These are phyloP conservation scores for Firmiana major DNA, from an alignment of 345 rosid species.

Conservation along the genomic window DNA sequence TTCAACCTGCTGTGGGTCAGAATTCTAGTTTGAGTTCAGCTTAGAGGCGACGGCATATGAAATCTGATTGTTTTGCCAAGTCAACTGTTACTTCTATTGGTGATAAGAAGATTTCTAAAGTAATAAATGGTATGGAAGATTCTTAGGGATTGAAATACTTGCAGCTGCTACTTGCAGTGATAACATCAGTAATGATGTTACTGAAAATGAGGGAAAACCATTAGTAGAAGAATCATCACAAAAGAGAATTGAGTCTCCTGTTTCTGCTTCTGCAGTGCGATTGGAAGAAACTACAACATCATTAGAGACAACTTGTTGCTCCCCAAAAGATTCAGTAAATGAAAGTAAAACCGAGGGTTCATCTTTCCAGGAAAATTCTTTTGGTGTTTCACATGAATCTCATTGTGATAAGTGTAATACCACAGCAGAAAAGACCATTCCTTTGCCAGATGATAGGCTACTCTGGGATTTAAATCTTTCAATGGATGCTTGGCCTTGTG, in stretches of 20 bases:
- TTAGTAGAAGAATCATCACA: constrained; percentile 14
- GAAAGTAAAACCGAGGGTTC: constrained; percentile 6
- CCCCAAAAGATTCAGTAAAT: too few species aligned
- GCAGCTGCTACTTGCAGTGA: constrained; percentile 47
- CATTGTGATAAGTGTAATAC: not conserved
- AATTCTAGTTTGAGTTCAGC: too few species aligned
- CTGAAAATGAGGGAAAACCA: constrained; percentile 10
- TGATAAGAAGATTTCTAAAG: constrained; percentile 9
- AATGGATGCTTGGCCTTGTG: too few species aligned
- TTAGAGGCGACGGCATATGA: too few species aligned
- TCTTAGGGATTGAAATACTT: constrained; percentile 56
- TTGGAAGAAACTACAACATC: too few species aligned
- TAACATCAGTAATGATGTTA: constrained; percentile 24
- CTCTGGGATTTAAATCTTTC: too few species aligned
- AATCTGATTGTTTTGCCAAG: not conserved
- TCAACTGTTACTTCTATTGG: constrained; percentile 8
- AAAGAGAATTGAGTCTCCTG: too few species aligned
- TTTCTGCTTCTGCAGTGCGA: too few species aligned
- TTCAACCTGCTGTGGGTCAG: too few species aligned
- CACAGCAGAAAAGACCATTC: constrained; percentile 8
- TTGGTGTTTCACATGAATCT: constrained; percentile 13
- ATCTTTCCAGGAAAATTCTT: constrained; percentile 18
- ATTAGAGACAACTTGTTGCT: too few species aligned
- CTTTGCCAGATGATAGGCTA: too few species aligned
- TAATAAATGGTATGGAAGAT: constrained; percentile 27